phyloP scores from a whole-genome alignment of 2,329 filamentous ascomycete genomes.

The Raffaelea deltoideospora region DNA sequence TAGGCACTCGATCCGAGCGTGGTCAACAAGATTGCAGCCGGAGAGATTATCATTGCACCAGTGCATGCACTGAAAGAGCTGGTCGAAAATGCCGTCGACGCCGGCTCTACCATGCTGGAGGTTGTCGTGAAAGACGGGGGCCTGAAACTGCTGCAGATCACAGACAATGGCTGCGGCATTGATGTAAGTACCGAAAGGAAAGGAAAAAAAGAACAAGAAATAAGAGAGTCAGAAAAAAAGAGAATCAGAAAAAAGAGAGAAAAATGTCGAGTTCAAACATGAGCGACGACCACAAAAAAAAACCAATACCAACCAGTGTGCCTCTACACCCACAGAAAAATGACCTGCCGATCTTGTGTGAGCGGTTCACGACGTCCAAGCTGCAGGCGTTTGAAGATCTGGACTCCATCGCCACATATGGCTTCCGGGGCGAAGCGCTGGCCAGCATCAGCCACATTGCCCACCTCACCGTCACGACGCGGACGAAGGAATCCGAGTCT shows the following conservation, averaged over 20 bases:
- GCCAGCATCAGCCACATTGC: slow-evolving; percentile 98
- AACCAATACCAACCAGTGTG: too few species aligned
- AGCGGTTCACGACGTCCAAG: slow-evolving; percentile 94
- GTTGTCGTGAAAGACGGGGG: slow-evolving; percentile 90
- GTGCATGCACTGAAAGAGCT: slow-evolving; percentile 93
- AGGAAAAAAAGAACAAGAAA: not conserved
- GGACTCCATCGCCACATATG: slow-evolving; percentile 80
- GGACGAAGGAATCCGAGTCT: slow-evolving; percentile 72
- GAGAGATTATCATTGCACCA: slow-evolving; percentile 94
- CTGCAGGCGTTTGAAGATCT: slow-evolving; percentile 88
- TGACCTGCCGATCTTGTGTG: slow-evolving; percentile 80
- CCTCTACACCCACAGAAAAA: too few species aligned
- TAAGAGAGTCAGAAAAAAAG: not conserved
- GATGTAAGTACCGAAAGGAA: slow-evolving; percentile 39
- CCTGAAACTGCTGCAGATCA: slow-evolving; percentile 88
- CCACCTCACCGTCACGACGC: slow-evolving; percentile 87
- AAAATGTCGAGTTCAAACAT: too few species aligned
- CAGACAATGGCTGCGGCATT: slow-evolving; percentile 92
- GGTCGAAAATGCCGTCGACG: slow-evolving; percentile 93
- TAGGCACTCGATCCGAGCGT: slow-evolving; percentile 82
- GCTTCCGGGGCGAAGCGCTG: slow-evolving; percentile 91
- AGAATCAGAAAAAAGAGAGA: too few species aligned
- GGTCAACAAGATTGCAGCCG: slow-evolving; percentile 95
- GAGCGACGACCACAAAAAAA: too few species aligned
- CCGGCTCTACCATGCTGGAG: slow-evolving; percentile 83